Conservation (phyloP, 2,329 filamentous ascomycete genomes). For the Parasarocladium wereldwijsianum region DNA sequence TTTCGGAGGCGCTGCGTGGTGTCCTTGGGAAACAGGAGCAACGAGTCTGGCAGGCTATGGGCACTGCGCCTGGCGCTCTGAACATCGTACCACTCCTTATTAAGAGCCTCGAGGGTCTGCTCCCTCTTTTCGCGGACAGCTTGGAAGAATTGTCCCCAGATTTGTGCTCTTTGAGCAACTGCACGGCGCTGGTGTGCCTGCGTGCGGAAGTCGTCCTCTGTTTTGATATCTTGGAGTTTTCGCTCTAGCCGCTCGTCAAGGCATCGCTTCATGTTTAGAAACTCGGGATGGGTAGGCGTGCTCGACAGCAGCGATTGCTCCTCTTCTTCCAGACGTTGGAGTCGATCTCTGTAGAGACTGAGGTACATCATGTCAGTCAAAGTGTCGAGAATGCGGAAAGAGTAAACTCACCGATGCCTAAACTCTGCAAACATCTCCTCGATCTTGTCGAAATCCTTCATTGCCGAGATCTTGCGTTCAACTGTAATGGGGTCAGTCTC, state of each 20-base stretch:
- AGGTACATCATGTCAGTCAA: constrained; percentile 10
- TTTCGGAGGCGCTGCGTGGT: constrained; percentile 67
- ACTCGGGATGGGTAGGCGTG: constrained; percentile 73
- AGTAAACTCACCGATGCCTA: constrained; percentile 52
- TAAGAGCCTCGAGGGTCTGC: constrained; percentile 61
- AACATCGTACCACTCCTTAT: constrained; percentile 83
- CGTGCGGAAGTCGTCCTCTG: constrained; percentile 58
- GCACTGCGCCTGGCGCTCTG: constrained; percentile 77
- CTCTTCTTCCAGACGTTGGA: constrained; percentile 64
- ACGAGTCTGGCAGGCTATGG: constrained; percentile 67
- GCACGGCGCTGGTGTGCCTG: constrained; percentile 60
- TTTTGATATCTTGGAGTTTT: constrained; percentile 62
- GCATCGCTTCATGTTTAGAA: constrained; percentile 77
- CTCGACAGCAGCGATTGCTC: constrained; percentile 45
- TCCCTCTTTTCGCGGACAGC: constrained; percentile 72
- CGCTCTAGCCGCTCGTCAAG: constrained; percentile 71
- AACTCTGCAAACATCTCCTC: constrained; percentile 83
- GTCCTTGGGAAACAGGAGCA: constrained; percentile 64
- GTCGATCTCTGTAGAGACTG: constrained; percentile 77
- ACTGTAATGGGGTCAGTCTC: constrained; percentile 31
- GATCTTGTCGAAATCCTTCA: constrained; percentile 64
- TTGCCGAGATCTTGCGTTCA: constrained; percentile 63
- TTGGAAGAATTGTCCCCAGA: constrained; percentile 85
- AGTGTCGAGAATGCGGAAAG: neutral
- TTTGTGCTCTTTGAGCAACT: constrained; percentile 69